Evolutionary conservation across 2,329 filamentous ascomycete species (phyloP).

Genomic region (Akanthomyces uredinophilus): DNA sequence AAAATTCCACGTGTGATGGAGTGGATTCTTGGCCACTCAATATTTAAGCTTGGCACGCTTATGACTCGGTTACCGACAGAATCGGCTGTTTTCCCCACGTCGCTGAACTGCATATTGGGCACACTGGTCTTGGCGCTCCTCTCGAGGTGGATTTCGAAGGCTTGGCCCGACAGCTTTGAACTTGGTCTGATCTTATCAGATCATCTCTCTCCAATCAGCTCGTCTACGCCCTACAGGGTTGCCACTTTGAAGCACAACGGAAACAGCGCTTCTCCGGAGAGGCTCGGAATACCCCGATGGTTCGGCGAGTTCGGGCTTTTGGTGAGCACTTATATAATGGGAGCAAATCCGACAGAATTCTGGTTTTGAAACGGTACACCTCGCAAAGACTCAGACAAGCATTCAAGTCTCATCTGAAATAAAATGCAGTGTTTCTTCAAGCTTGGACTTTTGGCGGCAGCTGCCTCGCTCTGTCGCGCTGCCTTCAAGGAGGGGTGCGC

Average conservation of each 20-base stretch:
- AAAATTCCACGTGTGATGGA: too few relatives aligned
- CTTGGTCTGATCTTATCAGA: slow-evolving; percentile 4
- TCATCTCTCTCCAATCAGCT: slow-evolving; percentile 6
- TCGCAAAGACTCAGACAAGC: not conserved
- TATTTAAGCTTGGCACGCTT: not conserved
- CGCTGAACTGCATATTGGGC: not conserved
- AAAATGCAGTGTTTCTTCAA: slow-evolving; percentile 6
- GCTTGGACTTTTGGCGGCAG: not conserved
- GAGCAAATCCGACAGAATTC: not conserved
- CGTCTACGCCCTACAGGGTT: not conserved
- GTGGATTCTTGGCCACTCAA: not conserved
- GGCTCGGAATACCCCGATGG: not conserved
- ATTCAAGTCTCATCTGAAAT: not conserved
- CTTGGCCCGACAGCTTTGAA: not conserved
- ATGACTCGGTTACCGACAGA: slow-evolving; percentile 6
- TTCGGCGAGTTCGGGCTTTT: slow-evolving; percentile 3
- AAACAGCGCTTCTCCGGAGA: not conserved
- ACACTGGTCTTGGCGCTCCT: not conserved
- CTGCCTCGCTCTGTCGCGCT: slow-evolving; percentile 4
- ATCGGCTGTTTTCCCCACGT: slow-evolving; percentile 3
- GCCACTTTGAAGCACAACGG: not conserved
- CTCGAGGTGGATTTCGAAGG: not conserved
- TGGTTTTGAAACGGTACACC: not conserved
- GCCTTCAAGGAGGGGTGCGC: slow-evolving; percentile 10
- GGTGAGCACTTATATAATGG: not conserved